Percentiles rank a stretch among this genome's conserved stretches.
phyloP scores from a whole-genome alignment of 352 stramenopile species.

The Globisporangium heterothallicum region DNA sequence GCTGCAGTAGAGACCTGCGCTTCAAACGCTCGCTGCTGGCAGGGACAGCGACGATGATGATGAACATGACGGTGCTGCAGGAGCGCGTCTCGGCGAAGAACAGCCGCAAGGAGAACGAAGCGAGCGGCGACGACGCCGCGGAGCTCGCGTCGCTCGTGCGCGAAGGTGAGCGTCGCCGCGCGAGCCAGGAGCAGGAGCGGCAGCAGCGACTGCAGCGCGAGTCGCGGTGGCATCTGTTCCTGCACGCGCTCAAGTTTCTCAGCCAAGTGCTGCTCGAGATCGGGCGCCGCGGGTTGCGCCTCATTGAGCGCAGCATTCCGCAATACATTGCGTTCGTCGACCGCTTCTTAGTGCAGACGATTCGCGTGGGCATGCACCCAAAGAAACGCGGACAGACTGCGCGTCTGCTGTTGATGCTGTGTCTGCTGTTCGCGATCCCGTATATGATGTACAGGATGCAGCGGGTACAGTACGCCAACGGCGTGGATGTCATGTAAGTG shows the following conservation, averaged over 20 bases:
- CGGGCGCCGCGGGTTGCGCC: constrained; percentile 30
- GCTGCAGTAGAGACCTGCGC: too few relatives aligned
- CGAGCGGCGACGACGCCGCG: constrained; percentile 18
- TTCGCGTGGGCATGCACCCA: constrained; percentile 31
- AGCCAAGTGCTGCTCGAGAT: constrained; percentile 46
- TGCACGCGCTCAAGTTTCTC: constrained; percentile 36
- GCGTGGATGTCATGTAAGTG: constrained; percentile 9
- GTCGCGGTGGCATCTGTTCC: constrained; percentile 35
- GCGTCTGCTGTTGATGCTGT: constrained; percentile 32
- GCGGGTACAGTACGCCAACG: constrained; percentile 15
- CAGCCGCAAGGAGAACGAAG: background rate
- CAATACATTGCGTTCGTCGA: constrained; percentile 48
- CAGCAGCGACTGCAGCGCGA: constrained; percentile 11
- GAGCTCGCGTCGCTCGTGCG: constrained; percentile 37
- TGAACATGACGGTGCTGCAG: constrained; percentile 15
- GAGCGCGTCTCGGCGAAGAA: constrained; percentile 8
- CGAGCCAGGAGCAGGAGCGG: constrained; percentile 16
- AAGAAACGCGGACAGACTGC: constrained; percentile 30
- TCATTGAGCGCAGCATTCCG: constrained; percentile 39
- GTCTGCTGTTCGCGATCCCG: constrained; percentile 31
- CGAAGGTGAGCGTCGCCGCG: constrained; percentile 25
- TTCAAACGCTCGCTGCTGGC: background rate
- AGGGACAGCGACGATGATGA: constrained; percentile 7
- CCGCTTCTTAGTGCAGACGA: constrained; percentile 39
- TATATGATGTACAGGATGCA: constrained; percentile 45